These are phyloP conservation scores for Artemisia argyi DNA, from an alignment of 129 eudicot genomes.

Conservation along the genomic window DNA sequence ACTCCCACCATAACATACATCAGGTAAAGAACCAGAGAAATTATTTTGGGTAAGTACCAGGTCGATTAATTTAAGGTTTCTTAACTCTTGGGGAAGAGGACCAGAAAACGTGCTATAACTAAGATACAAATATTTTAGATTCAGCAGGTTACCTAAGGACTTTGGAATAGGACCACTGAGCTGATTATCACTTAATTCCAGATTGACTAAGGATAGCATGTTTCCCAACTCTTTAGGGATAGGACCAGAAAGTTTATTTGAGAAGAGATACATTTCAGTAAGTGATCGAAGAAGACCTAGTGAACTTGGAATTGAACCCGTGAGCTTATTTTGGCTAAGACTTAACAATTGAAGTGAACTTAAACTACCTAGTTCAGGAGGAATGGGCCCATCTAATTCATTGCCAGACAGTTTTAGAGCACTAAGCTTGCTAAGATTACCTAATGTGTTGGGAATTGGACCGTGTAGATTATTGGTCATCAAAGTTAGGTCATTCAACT, in stretches of 20 bases:
- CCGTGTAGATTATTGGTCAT: slow-evolving; percentile 12
- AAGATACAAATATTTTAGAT: slow-evolving; percentile 4
- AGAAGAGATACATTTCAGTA: not conserved
- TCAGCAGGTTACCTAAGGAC: slow-evolving; percentile 16
- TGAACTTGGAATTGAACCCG: slow-evolving; percentile 24
- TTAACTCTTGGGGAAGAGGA: slow-evolving; percentile 14
- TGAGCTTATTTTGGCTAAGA: slow-evolving; percentile 21
- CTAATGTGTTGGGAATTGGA: slow-evolving; percentile 26
- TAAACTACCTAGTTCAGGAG: slow-evolving; percentile 32
- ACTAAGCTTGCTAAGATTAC: slow-evolving; percentile 14
- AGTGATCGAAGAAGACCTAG: not conserved
- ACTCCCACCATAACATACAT: slow-evolving; percentile 4
- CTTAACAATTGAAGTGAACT: not conserved
- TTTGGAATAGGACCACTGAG: slow-evolving; percentile 22
- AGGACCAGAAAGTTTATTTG: slow-evolving; percentile 6
- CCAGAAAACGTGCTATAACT: slow-evolving; percentile 8
- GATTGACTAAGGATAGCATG: not conserved
- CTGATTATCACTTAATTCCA: slow-evolving; percentile 14
- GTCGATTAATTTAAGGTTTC: slow-evolving; percentile 20
- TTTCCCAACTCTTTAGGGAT: slow-evolving; percentile 19
- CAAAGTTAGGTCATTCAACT: slow-evolving; percentile 16
- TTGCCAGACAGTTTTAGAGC: slow-evolving; percentile 1
- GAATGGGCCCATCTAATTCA: slow-evolving; percentile 29
- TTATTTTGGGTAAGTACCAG: slow-evolving; percentile 17
- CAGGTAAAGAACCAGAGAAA: slow-evolving; percentile 26